Evolutionary conservation across 1,284 basidiomycete genomes (phyloP).

Genomic region (Malassezia psittaci): DNA sequence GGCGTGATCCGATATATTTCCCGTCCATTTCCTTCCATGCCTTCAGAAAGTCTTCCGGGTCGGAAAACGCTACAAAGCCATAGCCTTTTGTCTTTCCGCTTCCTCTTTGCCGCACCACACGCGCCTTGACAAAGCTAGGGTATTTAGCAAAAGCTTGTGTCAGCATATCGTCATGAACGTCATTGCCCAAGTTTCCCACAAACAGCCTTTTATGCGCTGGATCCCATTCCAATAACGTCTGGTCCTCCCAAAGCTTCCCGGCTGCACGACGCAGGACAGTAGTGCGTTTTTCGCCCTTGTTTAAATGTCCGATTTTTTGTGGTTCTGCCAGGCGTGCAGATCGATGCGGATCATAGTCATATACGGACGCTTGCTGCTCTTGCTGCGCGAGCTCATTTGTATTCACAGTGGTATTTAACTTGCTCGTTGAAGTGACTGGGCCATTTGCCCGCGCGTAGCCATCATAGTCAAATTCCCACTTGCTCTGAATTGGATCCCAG

Average conservation of each 20-base stretch:
- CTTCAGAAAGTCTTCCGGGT: slow-evolving; percentile 93
- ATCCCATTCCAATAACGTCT: slow-evolving; percentile 93
- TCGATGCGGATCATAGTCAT: slow-evolving; percentile 11
- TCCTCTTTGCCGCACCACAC: slow-evolving; percentile 81
- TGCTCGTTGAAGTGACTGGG: slow-evolving; percentile 14
- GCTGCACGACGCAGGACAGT: slow-evolving; percentile 90
- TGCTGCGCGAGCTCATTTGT: slow-evolving; percentile 19
- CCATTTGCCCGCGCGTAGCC: slow-evolving; percentile 37
- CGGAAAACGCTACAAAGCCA: slow-evolving; percentile 93
- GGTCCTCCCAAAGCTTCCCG: slow-evolving; percentile 95
- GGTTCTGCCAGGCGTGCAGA: slow-evolving; percentile 2
- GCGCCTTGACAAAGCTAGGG: slow-evolving; percentile 80
- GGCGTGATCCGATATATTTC: slow-evolving; percentile 49
- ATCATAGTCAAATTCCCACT: slow-evolving; percentile 46
- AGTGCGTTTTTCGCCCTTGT: slow-evolving; percentile 79
- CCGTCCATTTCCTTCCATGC: slow-evolving; percentile 99
- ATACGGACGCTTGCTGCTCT: slow-evolving; percentile 16
- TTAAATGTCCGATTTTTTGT: slow-evolving; percentile 47
- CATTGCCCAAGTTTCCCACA: slow-evolving; percentile 94
- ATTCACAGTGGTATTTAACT: background rate
- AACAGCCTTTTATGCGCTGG: slow-evolving; percentile 96
- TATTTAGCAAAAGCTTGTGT: slow-evolving; percentile 82
- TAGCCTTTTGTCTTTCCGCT: slow-evolving; percentile 72
- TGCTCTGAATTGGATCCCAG: slow-evolving; percentile 35
- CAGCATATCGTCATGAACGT: slow-evolving; percentile 88